phyloP scores from a whole-genome alignment of 208 protist species.

The Crithidia sp. region DNA sequence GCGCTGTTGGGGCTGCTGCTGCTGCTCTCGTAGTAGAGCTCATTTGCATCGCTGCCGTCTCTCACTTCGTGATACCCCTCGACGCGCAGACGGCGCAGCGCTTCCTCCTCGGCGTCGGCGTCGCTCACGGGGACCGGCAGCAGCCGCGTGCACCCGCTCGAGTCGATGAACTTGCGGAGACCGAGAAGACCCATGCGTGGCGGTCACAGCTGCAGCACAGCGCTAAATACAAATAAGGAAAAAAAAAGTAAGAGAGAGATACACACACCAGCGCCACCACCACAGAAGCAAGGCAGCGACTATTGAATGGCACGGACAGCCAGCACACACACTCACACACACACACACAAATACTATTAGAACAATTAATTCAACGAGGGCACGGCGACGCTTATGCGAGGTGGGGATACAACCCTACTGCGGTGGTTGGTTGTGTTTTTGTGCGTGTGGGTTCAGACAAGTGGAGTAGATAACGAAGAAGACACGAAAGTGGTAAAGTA shows the following conservation, averaged over 20 bases:
- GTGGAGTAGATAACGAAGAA: too few species aligned
- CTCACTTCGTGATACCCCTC: conserved; percentile 20
- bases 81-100: conserved; percentile 22
- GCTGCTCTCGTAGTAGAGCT: background rate
- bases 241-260: conserved; percentile 3
- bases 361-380: too few species aligned
- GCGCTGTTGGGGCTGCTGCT: background rate
- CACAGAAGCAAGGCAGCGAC: background rate
- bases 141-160: conserved; percentile 67
- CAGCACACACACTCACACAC: too few species aligned
- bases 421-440: too few species aligned
- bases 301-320: too few species aligned
- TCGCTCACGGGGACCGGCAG: conserved; percentile 61
- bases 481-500: too few species aligned
- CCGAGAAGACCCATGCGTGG: conserved; percentile 75
- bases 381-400: too few species aligned
- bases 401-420: too few species aligned
- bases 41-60: conserved; percentile 4
- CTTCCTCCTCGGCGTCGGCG: conserved; percentile 44
- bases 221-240: background rate
- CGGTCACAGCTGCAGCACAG: background rate
- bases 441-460: too few species aligned
- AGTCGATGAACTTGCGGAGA: conserved; percentile 86
- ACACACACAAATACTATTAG: too few species aligned
- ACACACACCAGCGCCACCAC: background rate